A percentile compares a stretch with the other conserved stretches of the same genome.
Evolutionary conservation across 2,329 filamentous ascomycete species (phyloP).

Genomic region (Apiospora phragmitis): DNA sequence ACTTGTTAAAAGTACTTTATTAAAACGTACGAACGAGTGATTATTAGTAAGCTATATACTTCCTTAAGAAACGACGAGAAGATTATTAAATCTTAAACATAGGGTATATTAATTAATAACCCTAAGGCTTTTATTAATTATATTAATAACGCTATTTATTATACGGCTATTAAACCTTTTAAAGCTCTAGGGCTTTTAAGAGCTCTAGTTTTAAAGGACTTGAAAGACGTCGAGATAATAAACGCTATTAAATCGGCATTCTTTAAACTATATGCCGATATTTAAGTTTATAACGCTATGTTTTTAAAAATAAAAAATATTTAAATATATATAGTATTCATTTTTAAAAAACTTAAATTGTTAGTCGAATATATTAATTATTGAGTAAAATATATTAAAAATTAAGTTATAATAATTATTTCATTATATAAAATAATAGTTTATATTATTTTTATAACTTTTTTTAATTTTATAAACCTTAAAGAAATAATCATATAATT

Average conservation of each 20-base stretch:
- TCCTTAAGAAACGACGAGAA: background rate
- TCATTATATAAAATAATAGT: background rate
- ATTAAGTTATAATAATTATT: background rate
- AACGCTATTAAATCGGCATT: background rate
- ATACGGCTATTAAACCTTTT: background rate
- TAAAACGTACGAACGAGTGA: too few relatives aligned
- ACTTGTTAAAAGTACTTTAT: too few relatives aligned
- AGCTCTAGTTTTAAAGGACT: too few relatives aligned
- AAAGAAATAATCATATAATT: background rate
- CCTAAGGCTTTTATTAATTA: background rate
- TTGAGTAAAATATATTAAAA: background rate
- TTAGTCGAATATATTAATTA: background rate
- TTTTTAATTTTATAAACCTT: background rate
- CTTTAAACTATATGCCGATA: background rate
- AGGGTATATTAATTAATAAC: background rate
- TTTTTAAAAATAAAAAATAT: background rate
- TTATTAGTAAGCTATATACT: too few relatives aligned
- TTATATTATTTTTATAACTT: background rate
- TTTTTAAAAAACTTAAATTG: background rate
- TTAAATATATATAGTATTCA: background rate
- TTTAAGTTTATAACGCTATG: background rate
- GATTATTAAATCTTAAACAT: background rate
- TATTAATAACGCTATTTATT: background rate
- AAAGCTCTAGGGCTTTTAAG: background rate
- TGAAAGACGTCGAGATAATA: too few relatives aligned